Evolutionary conservation across 169 alveolate genomes (phyloP).

Genomic region (Babesia caballi): DNA sequence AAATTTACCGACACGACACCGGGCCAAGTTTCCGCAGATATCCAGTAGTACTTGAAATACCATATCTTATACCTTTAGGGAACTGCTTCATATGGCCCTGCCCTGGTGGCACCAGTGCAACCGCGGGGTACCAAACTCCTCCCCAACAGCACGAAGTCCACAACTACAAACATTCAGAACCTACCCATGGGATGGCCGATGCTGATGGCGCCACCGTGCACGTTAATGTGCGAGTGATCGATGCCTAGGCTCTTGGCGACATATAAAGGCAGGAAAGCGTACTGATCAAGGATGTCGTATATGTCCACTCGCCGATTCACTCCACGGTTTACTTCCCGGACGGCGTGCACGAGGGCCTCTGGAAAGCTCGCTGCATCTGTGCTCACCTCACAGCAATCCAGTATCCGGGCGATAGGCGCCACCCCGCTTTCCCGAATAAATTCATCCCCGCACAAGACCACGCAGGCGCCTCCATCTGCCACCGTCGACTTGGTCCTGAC

Average conservation of each 20-base stretch:
- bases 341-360: constrained; percentile 35
- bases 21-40: no score
- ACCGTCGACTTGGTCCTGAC: constrained; percentile 1
- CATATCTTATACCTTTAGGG: no score
- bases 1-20: no score
- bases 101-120: no score
- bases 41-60: no score
- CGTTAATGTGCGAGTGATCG: constrained; percentile 64
- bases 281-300: constrained; percentile 68
- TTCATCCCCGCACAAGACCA: not conserved
- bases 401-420: constrained; percentile 59
- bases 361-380: constrained; percentile 54
- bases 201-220: constrained; percentile 66
- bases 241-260: constrained; percentile 41
- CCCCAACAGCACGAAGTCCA: no score
- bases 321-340: constrained; percentile 20
- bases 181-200: constrained; percentile 70
- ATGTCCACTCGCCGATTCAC: constrained; percentile 48
- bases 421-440: constrained; percentile 10
- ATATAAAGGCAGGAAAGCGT: constrained; percentile 61
- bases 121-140: no score
- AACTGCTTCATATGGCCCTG: no score
- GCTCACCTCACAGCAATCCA: constrained; percentile 56
- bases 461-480: constrained; percentile 36
- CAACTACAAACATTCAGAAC: no score